A percentile compares a stretch with the other conserved stretches of the same genome.
Evolutionary conservation across 108 stramenopile species (phyloP).

Genomic region (Aurantiochytrium sp.): DNA sequence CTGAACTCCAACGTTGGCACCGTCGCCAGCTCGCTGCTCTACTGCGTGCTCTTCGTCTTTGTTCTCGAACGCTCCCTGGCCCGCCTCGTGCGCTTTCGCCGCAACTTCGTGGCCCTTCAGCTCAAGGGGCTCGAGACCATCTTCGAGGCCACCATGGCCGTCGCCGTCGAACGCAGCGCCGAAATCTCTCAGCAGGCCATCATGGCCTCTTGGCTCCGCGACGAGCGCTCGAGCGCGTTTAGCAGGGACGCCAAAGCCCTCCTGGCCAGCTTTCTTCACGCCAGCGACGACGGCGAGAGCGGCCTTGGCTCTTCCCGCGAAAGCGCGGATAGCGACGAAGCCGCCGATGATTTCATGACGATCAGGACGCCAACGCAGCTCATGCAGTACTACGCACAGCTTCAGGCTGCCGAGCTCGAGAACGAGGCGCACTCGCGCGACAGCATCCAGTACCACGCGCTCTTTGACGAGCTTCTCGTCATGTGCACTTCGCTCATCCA

Average conservation of each 20-base stretch:
- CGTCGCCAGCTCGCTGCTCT: not conserved
- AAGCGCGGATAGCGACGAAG: not conserved
- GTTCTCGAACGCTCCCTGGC: not conserved
- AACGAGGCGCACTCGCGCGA: not conserved
- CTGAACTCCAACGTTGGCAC: not conserved
- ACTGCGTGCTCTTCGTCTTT: not conserved
- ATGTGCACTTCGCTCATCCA: not conserved
- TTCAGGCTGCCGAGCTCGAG: not conserved
- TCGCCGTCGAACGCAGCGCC: not conserved
- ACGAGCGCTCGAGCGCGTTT: not conserved
- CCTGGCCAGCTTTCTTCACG: too few species aligned
- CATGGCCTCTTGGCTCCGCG: not conserved
- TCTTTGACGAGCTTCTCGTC: not conserved
- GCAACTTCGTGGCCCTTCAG: not conserved
- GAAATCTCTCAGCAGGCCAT: slow-evolving; percentile 15
- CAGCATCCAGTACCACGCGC: not conserved
- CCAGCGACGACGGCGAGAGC: too few species aligned
- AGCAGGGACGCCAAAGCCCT: too few species aligned
- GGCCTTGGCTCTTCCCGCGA: too few species aligned
- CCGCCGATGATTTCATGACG: not conserved
- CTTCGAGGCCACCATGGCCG: not conserved
- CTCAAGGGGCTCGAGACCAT: not conserved
- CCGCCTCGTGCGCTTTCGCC: not conserved
- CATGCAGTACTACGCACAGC: not conserved
- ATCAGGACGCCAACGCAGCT: not conserved